A percentile compares a stretch with the other conserved stretches of the same genome.
phyloP scores from a whole-genome alignment of 2,329 filamentous ascomycete species.

The Claviceps purpurea region DNA sequence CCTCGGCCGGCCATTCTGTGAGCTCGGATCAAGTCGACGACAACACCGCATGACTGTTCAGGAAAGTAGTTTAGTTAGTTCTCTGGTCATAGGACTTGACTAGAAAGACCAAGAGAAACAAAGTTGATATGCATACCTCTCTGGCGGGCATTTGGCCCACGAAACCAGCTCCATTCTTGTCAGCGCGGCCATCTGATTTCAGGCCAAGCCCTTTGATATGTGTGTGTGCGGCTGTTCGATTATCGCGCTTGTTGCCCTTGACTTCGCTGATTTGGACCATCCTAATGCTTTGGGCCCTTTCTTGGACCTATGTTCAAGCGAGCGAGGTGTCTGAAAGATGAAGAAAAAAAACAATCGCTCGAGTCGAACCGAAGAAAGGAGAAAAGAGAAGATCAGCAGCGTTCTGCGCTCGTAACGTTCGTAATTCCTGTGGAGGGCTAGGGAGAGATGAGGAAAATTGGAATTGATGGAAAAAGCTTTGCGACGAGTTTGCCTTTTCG shows the following conservation, averaged over 20 bases:
- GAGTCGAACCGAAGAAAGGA: not conserved
- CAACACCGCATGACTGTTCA: slow-evolving; percentile 76
- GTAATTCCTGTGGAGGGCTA: not conserved
- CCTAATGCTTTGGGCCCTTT: slow-evolving; percentile 21
- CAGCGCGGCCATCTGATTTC: slow-evolving; percentile 72
- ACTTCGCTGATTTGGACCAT: slow-evolving; percentile 92
- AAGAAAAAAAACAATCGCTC: not conserved
- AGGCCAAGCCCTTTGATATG: slow-evolving; percentile 94
- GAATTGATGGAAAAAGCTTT: not conserved
- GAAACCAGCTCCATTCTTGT: slow-evolving; percentile 69
- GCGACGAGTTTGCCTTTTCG: not conserved
- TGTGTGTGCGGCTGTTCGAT: slow-evolving; percentile 90
- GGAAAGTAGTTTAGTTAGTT: not conserved
- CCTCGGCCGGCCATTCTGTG: slow-evolving; percentile 97
- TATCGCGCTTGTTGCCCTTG: slow-evolving; percentile 87
- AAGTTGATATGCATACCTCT: slow-evolving; percentile 47
- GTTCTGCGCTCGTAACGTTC: not conserved
- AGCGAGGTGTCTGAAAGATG: not conserved
- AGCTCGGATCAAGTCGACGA: slow-evolving; percentile 87
- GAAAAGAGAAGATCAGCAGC: not conserved
- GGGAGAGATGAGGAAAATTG: not conserved
- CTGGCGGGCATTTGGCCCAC: slow-evolving; percentile 78
- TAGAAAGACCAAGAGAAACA: not conserved
- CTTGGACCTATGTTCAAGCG: not conserved
- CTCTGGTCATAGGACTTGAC: slow-evolving; percentile 5